phyloP scores from a whole-genome alignment of 1,139 yeast species.

The Hyphopichia burtonii region DNA sequence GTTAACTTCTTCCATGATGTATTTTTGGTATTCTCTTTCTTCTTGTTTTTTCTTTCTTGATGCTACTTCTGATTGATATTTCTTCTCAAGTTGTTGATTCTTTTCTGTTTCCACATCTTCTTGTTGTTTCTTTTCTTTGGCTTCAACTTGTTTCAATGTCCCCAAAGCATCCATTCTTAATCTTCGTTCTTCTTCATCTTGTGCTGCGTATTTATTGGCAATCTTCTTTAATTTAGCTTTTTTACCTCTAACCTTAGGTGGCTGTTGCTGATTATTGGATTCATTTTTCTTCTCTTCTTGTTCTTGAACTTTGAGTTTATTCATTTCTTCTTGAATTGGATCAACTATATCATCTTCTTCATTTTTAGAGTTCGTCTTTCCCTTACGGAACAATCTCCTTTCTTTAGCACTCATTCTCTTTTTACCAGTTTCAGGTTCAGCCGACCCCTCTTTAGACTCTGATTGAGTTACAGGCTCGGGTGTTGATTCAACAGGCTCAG shows the following conservation, averaged over 20 bases:
- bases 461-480: slow-evolving; percentile 7
- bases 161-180: slow-evolving; percentile 81
- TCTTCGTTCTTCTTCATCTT: slow-evolving; percentile 83
- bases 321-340: slow-evolving; percentile 12
- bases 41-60: slow-evolving; percentile 47
- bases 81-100: slow-evolving; percentile 19
- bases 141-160: slow-evolving; percentile 67
- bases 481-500: slow-evolving; percentile 9
- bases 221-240: slow-evolving; percentile 82
- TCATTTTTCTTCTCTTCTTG: slow-evolving; percentile 7
- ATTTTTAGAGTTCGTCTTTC: slow-evolving; percentile 4
- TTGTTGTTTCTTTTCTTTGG: slow-evolving; percentile 24
- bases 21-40: slow-evolving; percentile 50
- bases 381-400: slow-evolving; percentile 6
- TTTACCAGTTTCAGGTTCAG: slow-evolving; percentile 2
- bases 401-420: slow-evolving; percentile 10
- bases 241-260: slow-evolving; percentile 68
- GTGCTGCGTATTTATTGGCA: slow-evolving; percentile 80
- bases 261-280: slow-evolving; percentile 14
- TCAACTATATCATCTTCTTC: slow-evolving; percentile 12
- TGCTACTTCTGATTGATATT: slow-evolving; percentile 20
- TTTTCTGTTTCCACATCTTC: slow-evolving; percentile 11
- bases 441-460: slow-evolving; percentile 1
- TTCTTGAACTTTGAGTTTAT: slow-evolving; percentile 9
- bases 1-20: slow-evolving; percentile 34